These are phyloP conservation scores for Candida tibetensis DNA, from an alignment of 805 yeast genomes.

Conservation along the genomic window DNA sequence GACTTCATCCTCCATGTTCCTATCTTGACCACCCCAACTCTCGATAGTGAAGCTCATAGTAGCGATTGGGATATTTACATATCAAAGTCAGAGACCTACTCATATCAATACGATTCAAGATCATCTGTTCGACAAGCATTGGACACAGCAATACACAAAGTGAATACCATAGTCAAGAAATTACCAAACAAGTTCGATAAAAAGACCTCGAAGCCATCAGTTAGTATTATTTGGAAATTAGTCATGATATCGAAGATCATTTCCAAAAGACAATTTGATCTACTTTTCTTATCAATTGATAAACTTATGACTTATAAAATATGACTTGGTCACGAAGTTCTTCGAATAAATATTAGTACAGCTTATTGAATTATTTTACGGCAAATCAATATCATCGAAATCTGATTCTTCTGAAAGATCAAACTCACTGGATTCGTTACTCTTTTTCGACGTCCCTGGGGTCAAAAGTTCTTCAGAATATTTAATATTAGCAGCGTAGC, in stretches of 20 bases:
- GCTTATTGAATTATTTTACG: no score
- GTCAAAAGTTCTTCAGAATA: constrained; percentile 1
- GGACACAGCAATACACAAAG: constrained; percentile 1
- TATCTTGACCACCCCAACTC: constrained; percentile 26
- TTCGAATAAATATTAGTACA: no score
- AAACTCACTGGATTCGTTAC: constrained; percentile 12
- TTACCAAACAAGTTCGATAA: not conserved
- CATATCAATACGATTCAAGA: constrained; percentile 15
- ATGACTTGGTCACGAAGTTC: no score
- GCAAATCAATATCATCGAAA: constrained; percentile 14
- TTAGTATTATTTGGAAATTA: not conserved
- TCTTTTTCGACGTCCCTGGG: not conserved
- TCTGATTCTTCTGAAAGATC: constrained; percentile 16
- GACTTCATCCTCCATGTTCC: constrained; percentile 26
- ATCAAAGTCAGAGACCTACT: constrained; percentile 18
- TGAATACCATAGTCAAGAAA: not conserved
- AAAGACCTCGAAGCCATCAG: not conserved
- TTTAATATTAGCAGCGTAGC: no score
- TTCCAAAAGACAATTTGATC: constrained; percentile 1
- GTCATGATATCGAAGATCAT: constrained; percentile 3
- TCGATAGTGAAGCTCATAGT: constrained; percentile 15
- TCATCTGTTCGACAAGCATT: constrained; percentile 7
- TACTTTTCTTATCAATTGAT: constrained; percentile 1
- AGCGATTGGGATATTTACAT: constrained; percentile 20
- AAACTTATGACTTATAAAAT: constrained; percentile 1